Conservation (phyloP, 108 stramenopile genomes). For the Stephanodiscus minutulus region DNA sequence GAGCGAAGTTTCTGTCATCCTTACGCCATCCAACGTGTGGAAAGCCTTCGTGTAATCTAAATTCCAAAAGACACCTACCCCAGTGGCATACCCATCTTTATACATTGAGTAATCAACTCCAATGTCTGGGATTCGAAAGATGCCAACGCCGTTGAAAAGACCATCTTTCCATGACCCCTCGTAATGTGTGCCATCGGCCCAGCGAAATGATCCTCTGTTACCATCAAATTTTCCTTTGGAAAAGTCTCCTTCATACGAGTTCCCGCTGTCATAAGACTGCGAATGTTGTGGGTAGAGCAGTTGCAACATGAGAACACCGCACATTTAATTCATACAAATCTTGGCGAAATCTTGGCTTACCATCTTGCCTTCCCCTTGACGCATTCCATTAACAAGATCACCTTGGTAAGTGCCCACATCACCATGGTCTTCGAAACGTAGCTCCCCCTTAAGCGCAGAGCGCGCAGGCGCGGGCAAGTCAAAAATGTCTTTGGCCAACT, state of each 20-base stretch:
- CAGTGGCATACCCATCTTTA: slow-evolving; percentile 16
- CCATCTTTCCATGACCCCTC: slow-evolving; percentile 21
- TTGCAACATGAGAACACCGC: neutral
- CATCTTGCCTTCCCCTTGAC: slow-evolving; percentile 33
- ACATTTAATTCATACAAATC: neutral
- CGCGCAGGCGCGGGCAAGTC: slow-evolving; percentile 14
- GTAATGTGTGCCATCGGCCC: slow-evolving; percentile 32
- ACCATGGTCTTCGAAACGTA: slow-evolving; percentile 22
- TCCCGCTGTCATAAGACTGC: slow-evolving; percentile 22
- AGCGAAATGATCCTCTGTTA: slow-evolving; percentile 12
- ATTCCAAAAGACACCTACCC: slow-evolving; percentile 33
- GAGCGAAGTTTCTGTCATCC: slow-evolving; percentile 9
- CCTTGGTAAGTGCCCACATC: slow-evolving; percentile 25
- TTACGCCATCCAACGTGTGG: slow-evolving; percentile 6
- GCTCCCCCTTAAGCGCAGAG: neutral
- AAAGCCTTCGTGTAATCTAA: neutral
- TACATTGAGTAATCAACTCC: slow-evolving; percentile 42
- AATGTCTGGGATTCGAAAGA: slow-evolving; percentile 28
- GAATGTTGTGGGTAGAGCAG: neutral
- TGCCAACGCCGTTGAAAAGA: slow-evolving; percentile 16
- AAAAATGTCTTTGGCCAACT: slow-evolving; percentile 29
- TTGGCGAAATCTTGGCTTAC: slow-evolving; percentile 8
- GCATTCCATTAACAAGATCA: slow-evolving; percentile 19
- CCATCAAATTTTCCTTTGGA: slow-evolving; percentile 14
- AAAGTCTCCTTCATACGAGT: slow-evolving; percentile 18